Evolutionary conservation across 2,329 filamentous ascomycete species (phyloP).

Genomic region (Arthrobotrys conoides): DNA sequence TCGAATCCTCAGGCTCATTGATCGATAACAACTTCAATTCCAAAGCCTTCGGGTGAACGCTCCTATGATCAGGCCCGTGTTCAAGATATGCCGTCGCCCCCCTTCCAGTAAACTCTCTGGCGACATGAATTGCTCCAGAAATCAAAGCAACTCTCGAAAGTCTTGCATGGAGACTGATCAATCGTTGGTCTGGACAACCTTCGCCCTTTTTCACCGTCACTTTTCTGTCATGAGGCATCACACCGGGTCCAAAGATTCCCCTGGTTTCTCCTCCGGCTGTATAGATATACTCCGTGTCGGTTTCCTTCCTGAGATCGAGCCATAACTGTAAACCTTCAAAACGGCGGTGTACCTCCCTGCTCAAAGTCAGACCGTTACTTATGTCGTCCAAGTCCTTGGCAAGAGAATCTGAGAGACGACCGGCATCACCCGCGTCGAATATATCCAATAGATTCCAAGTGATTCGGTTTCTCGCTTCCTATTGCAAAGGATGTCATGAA

Average conservation of each 20-base stretch:
- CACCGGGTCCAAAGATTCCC: background rate
- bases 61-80: background rate
- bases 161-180: background rate
- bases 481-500: background rate
- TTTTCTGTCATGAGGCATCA: background rate
- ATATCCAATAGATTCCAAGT: background rate
- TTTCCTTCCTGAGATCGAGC: background rate
- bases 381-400: background rate
- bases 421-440: background rate
- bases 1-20: background rate
- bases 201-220: background rate
- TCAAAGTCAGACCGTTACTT: background rate
- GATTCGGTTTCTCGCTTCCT: background rate
- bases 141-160: background rate
- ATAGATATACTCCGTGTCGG: background rate
- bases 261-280: background rate
- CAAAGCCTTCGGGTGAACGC: background rate
- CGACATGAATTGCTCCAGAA: background rate
- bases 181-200: background rate
- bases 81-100: background rate
- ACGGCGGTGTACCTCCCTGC: background rate
- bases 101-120: background rate
- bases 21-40: slow-evolving; percentile 7
- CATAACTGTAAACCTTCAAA: background rate
- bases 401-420: background rate